A percentile compares a stretch with the other conserved stretches of the same genome.
phyloP scores from a whole-genome alignment of 139 green algal genomes.

The Chlorella sorokiniana region DNA sequence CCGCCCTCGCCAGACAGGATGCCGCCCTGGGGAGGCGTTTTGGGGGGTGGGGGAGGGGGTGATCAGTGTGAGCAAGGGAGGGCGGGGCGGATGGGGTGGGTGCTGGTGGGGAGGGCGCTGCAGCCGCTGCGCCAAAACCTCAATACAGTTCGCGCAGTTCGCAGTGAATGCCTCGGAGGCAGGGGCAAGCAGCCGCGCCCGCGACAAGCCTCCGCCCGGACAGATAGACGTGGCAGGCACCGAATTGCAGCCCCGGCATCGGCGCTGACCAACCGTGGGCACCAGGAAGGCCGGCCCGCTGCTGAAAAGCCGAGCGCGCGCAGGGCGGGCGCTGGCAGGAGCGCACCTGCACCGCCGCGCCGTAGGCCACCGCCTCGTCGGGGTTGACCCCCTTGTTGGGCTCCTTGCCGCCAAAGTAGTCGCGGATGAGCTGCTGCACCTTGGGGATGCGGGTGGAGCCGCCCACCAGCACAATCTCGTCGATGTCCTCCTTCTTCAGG shows the following conservation, averaged over 20 bases:
- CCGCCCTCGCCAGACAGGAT: slow-evolving; percentile 83
- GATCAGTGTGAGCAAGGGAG: neutral
- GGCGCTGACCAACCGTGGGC: no score
- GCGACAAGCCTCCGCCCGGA: no score
- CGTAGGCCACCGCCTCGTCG: slow-evolving; percentile 93
- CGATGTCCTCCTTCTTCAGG: slow-evolving; percentile 88
- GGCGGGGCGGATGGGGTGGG: neutral
- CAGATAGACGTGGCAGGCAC: no score
- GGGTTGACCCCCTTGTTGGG: slow-evolving; percentile 96
- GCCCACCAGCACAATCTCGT: slow-evolving; percentile 97
- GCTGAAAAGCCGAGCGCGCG: no score
- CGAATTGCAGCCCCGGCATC: no score
- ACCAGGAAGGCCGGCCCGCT: no score
- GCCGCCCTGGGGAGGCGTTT: slow-evolving; percentile 74
- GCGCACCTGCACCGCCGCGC: slow-evolving; percentile 88
- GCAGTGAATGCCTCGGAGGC: no score
- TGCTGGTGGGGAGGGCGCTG: neutral
- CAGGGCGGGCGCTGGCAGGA: neutral
- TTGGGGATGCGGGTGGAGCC: slow-evolving; percentile 96
- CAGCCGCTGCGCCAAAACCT: no score
- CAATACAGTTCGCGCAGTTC: no score
- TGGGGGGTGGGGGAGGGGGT: neutral
- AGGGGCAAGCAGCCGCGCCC: no score
- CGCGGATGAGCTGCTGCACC: slow-evolving; percentile 88
- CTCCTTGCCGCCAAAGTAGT: slow-evolving; percentile 91